Evolutionary conservation across 1,139 yeast genomes (phyloP).

Genomic region (Lodderomyces jiufengensis): DNA sequence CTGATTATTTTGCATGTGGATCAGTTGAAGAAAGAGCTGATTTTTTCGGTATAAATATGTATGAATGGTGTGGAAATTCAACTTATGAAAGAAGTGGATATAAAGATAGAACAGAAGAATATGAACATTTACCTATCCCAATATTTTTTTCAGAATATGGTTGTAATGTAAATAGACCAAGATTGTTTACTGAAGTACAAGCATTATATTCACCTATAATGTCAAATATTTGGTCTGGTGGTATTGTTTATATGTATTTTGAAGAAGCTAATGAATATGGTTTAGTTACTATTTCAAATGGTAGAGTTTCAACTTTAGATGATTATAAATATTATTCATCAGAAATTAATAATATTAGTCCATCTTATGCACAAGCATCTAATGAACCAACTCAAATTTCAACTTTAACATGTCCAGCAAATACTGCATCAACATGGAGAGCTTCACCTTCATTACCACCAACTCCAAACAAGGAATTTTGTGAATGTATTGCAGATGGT

Average conservation of each 20-base stretch:
- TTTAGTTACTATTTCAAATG: constrained; percentile 51
- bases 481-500: constrained; percentile 36
- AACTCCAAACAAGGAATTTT: constrained; percentile 37
- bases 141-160: constrained; percentile 85
- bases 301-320: constrained; percentile 34
- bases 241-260: constrained; percentile 85
- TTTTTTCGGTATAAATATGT: constrained; percentile 87
- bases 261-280: constrained; percentile 82
- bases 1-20: constrained; percentile 80
- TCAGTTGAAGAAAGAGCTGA: constrained; percentile 67
- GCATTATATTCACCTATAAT: constrained; percentile 41
- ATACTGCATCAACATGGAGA: constrained; percentile 33
- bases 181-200: constrained; percentile 63
- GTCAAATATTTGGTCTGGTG: constrained; percentile 83
- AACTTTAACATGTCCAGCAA: constrained; percentile 32
- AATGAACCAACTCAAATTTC: constrained; percentile 23
- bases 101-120: constrained; percentile 54
- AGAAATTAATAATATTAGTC: constrained; percentile 47
- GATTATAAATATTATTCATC: constrained; percentile 53
- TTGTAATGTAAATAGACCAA: constrained; percentile 60
- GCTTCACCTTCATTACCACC: constrained; percentile 44
- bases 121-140: constrained; percentile 68
- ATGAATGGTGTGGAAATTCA: constrained; percentile 86
- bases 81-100: constrained; percentile 72
- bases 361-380: constrained; percentile 29